These are phyloP conservation scores for Chrysanthemum makinoi DNA, from an alignment of 129 eudicot genomes.

Conservation along the genomic window DNA sequence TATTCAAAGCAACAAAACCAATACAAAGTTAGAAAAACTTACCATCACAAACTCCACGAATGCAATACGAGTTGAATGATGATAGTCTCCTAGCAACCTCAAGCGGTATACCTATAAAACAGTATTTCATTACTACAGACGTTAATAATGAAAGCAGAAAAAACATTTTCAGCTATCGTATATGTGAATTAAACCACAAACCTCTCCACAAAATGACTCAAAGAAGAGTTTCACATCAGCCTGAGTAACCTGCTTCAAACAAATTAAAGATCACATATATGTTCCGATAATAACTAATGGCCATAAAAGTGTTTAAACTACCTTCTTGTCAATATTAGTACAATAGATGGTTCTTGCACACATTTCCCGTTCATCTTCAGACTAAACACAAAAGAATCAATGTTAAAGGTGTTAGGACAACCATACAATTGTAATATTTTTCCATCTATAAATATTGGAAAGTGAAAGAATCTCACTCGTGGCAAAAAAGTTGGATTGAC, in stretches of 20 bases:
- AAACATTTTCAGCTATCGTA: not conserved
- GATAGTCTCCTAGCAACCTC: slow-evolving; percentile 80
- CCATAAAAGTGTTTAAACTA: slow-evolving; percentile 11
- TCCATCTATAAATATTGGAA: not conserved
- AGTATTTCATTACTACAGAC: not conserved
- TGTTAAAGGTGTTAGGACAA: not conserved
- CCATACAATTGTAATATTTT: not conserved
- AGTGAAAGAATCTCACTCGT: slow-evolving; percentile 48
- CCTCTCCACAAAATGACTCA: slow-evolving; percentile 87
- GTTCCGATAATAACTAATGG: not conserved
- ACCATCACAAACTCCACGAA: slow-evolving; percentile 78
- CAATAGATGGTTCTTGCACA: slow-evolving; percentile 87
- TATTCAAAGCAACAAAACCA: not conserved
- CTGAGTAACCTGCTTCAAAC: slow-evolving; percentile 66
- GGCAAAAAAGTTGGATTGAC: slow-evolving; percentile 97
- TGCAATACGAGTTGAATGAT: slow-evolving; percentile 72
- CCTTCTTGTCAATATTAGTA: slow-evolving; percentile 83
- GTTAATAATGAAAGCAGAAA: slow-evolving; percentile 1
- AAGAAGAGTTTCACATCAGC: slow-evolving; percentile 81
- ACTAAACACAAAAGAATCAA: slow-evolving; percentile 34
- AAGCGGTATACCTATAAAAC: slow-evolving; percentile 54
- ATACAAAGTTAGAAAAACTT: slow-evolving; percentile 9
- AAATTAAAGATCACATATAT: slow-evolving; percentile 14
- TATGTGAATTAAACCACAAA: slow-evolving; percentile 32
- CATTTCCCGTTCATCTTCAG: slow-evolving; percentile 95